These are phyloP conservation scores for Spathaspora arborariae DNA, from an alignment of 805 yeast genomes.

Conservation along the genomic window DNA sequence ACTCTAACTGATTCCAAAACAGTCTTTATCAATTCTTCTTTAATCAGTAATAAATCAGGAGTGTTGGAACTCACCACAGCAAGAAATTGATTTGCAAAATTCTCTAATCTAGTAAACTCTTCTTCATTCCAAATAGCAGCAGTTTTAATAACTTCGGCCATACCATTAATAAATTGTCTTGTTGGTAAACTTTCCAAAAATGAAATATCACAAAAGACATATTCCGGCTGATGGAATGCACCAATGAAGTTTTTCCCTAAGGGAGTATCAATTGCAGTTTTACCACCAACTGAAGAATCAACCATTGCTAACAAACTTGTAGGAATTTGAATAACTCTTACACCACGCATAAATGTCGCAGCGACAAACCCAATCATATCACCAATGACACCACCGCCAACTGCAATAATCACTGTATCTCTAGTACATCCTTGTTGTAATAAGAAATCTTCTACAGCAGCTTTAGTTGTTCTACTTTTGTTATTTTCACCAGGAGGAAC, in stretches of 20 bases:
- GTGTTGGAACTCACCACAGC: constrained; percentile 47
- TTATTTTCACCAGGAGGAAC: constrained; percentile 93
- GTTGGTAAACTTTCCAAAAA: constrained; percentile 86
- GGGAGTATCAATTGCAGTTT: constrained; percentile 97
- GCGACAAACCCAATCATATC: constrained; percentile 99
- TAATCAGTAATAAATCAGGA: constrained; percentile 59
- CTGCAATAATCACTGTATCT: constrained; percentile 89
- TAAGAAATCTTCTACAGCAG: constrained; percentile 86
- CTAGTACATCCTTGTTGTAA: constrained; percentile 85
- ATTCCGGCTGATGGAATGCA: constrained; percentile 94
- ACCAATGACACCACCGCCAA: constrained; percentile 98
- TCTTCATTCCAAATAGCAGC: constrained; percentile 96
- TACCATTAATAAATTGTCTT: constrained; percentile 94
- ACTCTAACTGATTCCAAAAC: constrained; percentile 85
- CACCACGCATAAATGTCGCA: constrained; percentile 99
- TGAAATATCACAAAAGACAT: constrained; percentile 81
- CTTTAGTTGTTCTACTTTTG: constrained; percentile 86
- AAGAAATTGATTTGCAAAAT: constrained; percentile 65
- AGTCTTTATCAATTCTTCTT: constrained; percentile 69
- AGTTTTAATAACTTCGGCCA: constrained; percentile 97
- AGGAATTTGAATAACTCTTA: constrained; percentile 88
- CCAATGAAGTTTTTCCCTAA: constrained; percentile 94
- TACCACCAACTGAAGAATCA: constrained; percentile 97
- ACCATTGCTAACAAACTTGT: constrained; percentile 95
- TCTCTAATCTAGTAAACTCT: constrained; percentile 83